phyloP scores from a whole-genome alignment of 768 basidiomycete species.

The Kondoa malvinella region DNA sequence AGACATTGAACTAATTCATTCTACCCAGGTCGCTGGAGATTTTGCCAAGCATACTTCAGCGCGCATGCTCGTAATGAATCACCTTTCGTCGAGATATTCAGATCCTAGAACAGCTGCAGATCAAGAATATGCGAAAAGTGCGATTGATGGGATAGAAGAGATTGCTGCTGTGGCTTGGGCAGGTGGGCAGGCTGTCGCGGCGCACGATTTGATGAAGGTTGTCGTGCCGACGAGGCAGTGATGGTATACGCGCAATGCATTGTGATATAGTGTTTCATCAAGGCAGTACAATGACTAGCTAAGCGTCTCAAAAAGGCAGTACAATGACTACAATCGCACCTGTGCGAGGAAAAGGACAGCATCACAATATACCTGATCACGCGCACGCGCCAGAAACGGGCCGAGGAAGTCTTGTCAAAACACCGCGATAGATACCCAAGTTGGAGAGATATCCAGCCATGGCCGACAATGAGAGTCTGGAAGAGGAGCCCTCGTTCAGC shows the following conservation, averaged over 20 bases:
- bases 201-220: constrained; percentile 20
- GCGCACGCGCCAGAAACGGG: no score
- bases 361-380: no score
- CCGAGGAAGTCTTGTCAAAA: no score
- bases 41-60: constrained; percentile 53
- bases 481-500: not conserved
- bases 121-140: not conserved
- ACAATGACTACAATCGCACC: no score
- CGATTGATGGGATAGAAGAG: constrained; percentile 16
- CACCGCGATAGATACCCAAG: no score
- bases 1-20: not conserved
- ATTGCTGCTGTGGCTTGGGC: not conserved
- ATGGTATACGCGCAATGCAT: no score
- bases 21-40: constrained; percentile 40
- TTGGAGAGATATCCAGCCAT: not conserved
- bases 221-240: constrained; percentile 13
- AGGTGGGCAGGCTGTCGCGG: constrained; percentile 6
- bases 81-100: constrained; percentile 50
- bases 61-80: constrained; percentile 52
- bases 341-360: no score
- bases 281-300: no score
- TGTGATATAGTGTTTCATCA: no score
- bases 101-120: constrained; percentile 12
- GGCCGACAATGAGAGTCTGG: not conserved
- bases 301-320: no score